A percentile compares a stretch with the other conserved stretches of the same genome.
These are phyloP conservation scores for Phlyctochytrium planicorne DNA, from an alignment of 192 early-diverging fungal genomes.

Conservation along the genomic window DNA sequence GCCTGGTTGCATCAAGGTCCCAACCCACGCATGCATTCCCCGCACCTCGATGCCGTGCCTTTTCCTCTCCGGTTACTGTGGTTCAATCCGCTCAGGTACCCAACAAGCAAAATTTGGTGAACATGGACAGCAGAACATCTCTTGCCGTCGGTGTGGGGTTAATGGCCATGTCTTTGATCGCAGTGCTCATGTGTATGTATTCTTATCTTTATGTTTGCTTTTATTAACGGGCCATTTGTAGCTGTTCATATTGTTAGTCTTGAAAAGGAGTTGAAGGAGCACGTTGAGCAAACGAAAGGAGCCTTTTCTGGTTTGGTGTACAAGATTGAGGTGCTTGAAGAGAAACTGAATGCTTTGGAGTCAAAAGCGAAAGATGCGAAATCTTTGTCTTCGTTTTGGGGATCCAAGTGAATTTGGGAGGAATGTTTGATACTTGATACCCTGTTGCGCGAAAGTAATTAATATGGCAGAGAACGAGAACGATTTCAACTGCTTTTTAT, in stretches of 20 bases:
- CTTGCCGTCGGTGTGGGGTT: background rate
- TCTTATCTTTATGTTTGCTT: background rate
- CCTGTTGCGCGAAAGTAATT: no score
- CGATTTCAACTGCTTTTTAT: no score
- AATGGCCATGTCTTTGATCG: background rate
- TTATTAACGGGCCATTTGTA: background rate
- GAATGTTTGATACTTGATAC: no score
- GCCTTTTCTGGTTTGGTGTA: no score
- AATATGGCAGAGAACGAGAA: no score
- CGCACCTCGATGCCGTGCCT: background rate
- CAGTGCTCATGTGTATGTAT: background rate
- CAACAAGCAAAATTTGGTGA: background rate
- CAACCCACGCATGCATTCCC: background rate
- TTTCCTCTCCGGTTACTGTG: background rate
- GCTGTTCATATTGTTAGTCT: background rate
- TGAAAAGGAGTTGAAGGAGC: background rate
- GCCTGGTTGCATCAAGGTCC: background rate
- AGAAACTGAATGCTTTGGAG: no score
- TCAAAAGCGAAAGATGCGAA: no score
- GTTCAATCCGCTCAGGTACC: background rate
- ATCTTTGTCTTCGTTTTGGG: no score
- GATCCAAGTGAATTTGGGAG: no score
- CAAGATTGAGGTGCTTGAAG: no score
- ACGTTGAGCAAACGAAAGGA: no score
- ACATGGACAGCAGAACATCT: background rate